Conservation (phyloP, 345 rosid species). For the Aurinia saxatilis region DNA sequence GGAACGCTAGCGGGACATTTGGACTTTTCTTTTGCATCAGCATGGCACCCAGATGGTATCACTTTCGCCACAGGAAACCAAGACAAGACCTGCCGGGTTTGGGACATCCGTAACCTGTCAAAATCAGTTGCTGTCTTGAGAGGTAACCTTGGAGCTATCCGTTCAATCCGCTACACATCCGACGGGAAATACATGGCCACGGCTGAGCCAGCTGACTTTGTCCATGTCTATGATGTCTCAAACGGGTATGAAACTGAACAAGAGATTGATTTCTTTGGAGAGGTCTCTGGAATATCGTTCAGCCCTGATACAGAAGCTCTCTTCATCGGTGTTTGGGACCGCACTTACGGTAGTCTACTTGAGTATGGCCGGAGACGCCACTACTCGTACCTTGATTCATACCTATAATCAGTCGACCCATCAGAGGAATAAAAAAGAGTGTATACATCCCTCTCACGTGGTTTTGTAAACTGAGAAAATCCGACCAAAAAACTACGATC, state of each 20-base stretch:
- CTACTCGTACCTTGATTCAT: constrained; percentile 56
- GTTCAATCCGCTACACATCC: constrained; percentile 62
- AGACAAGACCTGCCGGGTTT: constrained; percentile 69
- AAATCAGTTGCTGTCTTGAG: constrained; percentile 54
- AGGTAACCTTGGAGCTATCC: constrained; percentile 73
- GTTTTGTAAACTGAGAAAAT: constrained; percentile 25
- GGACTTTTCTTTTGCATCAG: constrained; percentile 80
- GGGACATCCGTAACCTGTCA: constrained; percentile 65
- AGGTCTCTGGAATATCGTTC: constrained; percentile 72
- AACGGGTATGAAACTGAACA: constrained; percentile 60
- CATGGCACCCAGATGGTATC: constrained; percentile 72
- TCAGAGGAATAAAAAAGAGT: constrained; percentile 27
- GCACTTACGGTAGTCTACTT: constrained; percentile 82
- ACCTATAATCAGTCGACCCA: constrained; percentile 17
- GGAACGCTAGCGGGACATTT: constrained; percentile 46
- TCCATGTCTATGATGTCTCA: constrained; percentile 57
- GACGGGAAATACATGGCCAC: constrained; percentile 75
- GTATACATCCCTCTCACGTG: constrained; percentile 43
- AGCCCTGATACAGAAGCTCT: constrained; percentile 74
- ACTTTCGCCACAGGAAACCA: constrained; percentile 79
- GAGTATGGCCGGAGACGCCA: constrained; percentile 51
- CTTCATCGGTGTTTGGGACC: constrained; percentile 76
- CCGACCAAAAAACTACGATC: not conserved
- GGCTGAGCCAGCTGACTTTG: constrained; percentile 86
- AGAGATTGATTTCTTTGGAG: constrained; percentile 77